Conservation (phyloP, 306 rosid genomes). For the Quercus agrifolia region DNA sequence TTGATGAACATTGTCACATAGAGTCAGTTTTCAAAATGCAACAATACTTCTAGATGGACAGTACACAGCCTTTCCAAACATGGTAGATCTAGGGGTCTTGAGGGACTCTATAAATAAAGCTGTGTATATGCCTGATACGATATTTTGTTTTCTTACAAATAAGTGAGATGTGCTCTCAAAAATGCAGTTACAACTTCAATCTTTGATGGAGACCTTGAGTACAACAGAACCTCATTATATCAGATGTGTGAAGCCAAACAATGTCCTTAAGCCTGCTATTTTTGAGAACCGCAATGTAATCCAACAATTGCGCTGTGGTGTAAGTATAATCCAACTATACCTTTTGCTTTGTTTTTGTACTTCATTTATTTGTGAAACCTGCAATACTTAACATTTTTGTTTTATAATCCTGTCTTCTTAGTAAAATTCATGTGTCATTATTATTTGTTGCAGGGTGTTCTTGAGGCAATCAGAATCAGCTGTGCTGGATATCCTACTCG, state of each 20-base stretch:
- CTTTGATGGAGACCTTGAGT: slow-evolving; percentile 96
- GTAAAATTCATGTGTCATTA: slow-evolving; percentile 23
- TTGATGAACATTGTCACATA: background rate
- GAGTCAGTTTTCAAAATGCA: background rate
- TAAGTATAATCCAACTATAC: slow-evolving; percentile 51
- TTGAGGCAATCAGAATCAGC: slow-evolving; percentile 99
- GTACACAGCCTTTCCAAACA: background rate
- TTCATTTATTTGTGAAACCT: slow-evolving; percentile 16
- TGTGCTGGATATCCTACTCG: slow-evolving; percentile 99
- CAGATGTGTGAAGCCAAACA: slow-evolving; percentile 99
- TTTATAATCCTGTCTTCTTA: slow-evolving; percentile 5
- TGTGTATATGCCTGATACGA: background rate
- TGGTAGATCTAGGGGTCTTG: background rate
- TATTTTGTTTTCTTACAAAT: slow-evolving; percentile 16
- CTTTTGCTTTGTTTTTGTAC: slow-evolving; percentile 14
- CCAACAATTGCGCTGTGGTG: slow-evolving; percentile 99
- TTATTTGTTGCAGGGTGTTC: slow-evolving; percentile 79
- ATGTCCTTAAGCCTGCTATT: slow-evolving; percentile 92
- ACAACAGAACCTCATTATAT: slow-evolving; percentile 98
- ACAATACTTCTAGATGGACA: background rate
- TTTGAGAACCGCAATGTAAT: slow-evolving; percentile 86
- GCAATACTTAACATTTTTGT: slow-evolving; percentile 2
- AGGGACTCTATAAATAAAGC: background rate
- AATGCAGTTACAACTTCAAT: slow-evolving; percentile 97
- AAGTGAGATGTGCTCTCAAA: slow-evolving; percentile 18